Evolutionary conservation across 2,329 filamentous ascomycete species (phyloP), one percentile per base, ranked within the genome.

Genomic region (Pseudopyricularia cyperi): DNA sequence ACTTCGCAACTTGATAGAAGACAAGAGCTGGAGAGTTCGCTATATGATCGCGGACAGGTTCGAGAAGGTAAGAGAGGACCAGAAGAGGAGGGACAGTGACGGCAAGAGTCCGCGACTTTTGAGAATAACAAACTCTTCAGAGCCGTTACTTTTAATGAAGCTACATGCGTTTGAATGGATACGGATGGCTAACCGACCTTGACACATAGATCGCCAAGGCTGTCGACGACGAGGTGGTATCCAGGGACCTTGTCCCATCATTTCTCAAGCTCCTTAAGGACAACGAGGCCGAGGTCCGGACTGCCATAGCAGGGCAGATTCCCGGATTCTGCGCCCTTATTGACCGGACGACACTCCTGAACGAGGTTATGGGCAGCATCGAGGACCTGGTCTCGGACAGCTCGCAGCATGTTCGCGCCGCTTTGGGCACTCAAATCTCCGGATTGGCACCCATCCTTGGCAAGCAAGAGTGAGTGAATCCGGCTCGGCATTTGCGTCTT

Each of bases 41-140:
- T 98, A 97, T 70, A 98, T 98, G 93, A 93, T 98, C 61, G 93
- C 93, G 48, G 93, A 98, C 69, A 82, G 89, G 66, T 98, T 96
- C 64, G 93, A 98, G 70, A 96, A 97, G 85, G 89, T 89, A 64
- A 49, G 64, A 12, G 9, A 7, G 24, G 28, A 39, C n/a, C 14
- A 35, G 30, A 22, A 30, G 17, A 24, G 37, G 22, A 4, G 12
- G 1, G 22, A 19, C 15, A 42, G 4, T 19, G 6, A 11, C 37
- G 37, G 14, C 37, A 12, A 4, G 37, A 42, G 17, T 7, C 19
- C 17, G 14, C 3, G 7, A 24, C 2, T 19, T 24, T 7, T 2
- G 37, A 24, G 37, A 11, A 22, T n/a, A n/a, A n/a, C n/a, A n/a
- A n/a, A n/a, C n/a, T n/a, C n/a, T n/a, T n/a, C n/a, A n/a, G n/a